Percentiles rank a stretch among this genome's conserved stretches.
These are phyloP conservation scores for Fomes fomentarius DNA, from an alignment of 1,284 basidiomycete species.

Conservation along the genomic window DNA sequence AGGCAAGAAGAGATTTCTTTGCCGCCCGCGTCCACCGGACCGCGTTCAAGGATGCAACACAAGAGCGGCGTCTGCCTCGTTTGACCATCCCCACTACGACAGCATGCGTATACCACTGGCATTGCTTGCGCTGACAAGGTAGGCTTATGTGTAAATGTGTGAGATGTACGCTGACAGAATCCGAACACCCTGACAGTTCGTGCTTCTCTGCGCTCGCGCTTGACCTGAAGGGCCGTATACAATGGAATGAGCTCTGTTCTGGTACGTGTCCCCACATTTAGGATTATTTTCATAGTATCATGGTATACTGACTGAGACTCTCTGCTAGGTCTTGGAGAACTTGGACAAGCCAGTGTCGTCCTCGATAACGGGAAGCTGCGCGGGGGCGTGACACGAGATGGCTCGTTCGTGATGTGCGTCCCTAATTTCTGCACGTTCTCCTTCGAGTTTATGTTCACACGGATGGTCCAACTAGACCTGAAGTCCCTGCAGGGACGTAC, in stretches of 20 bases:
- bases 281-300: no score
- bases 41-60: neutral
- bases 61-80: neutral
- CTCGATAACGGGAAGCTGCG: slow-evolving; percentile 60
- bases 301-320: no score
- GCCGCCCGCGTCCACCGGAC: slow-evolving; percentile 12
- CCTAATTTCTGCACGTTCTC: slow-evolving; percentile 2
- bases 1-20: slow-evolving; percentile 4
- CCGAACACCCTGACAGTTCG: slow-evolving; percentile 26
- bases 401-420: slow-evolving; percentile 67
- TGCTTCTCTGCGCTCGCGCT: slow-evolving; percentile 40
- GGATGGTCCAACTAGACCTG: slow-evolving; percentile 46
- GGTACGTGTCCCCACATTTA: slow-evolving; percentile 51
- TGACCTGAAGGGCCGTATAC: slow-evolving; percentile 61
- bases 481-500: slow-evolving; percentile 67
- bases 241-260: slow-evolving; percentile 68
- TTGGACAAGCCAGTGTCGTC: slow-evolving; percentile 61
- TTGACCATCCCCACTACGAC: slow-evolving; percentile 17
- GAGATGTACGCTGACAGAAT: neutral
- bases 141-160: no score
- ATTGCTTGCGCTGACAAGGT: slow-evolving; percentile 30
- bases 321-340: slow-evolving; percentile 38
- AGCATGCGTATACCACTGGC: slow-evolving; percentile 29
- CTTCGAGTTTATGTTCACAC: slow-evolving; percentile 14
- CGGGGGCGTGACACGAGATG: slow-evolving; percentile 57